These are phyloP conservation scores for Psilocybe tampanensis DNA, from an alignment of 768 basidiomycete genomes.

Conservation along the genomic window DNA sequence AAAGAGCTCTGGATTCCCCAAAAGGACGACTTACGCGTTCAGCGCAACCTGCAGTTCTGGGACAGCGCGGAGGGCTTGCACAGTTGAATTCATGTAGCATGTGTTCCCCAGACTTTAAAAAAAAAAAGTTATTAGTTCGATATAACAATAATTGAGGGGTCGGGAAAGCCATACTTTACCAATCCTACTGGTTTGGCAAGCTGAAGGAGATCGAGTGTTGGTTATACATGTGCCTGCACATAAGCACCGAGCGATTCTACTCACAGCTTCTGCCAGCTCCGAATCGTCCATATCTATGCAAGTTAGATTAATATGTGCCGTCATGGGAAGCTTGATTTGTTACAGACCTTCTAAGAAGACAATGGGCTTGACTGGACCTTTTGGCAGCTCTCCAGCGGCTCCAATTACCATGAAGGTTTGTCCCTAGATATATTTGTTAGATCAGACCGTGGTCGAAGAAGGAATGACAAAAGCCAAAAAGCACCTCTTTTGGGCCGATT, in stretches of 20 bases:
- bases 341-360: slow-evolving; percentile 83
- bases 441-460: not conserved
- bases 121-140: not conserved
- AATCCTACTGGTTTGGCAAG: slow-evolving; percentile 82
- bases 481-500: slow-evolving; percentile 78
- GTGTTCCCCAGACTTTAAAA: slow-evolving; percentile 79
- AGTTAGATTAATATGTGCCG: not conserved
- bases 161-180: slow-evolving; percentile 53
- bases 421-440: slow-evolving; percentile 47
- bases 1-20: not conserved
- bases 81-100: slow-evolving; percentile 96
- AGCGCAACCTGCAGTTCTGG: slow-evolving; percentile 86
- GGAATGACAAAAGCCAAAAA: slow-evolving; percentile 22
- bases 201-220: slow-evolving; percentile 47
- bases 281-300: slow-evolving; percentile 80
- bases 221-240: slow-evolving; percentile 9
- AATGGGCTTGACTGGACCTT: slow-evolving; percentile 76
- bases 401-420: slow-evolving; percentile 95
- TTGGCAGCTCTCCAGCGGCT: slow-evolving; percentile 88
- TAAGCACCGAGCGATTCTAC: slow-evolving; percentile 20
- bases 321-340: not conserved
- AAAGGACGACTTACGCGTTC: slow-evolving; percentile 34
- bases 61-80: slow-evolving; percentile 92
- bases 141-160: not conserved
- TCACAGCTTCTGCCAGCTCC: slow-evolving; percentile 78